Base-by-base conservation (phyloP, 495 filamentous ascomycete genomes). In the Aspergillus affinis region DNA sequence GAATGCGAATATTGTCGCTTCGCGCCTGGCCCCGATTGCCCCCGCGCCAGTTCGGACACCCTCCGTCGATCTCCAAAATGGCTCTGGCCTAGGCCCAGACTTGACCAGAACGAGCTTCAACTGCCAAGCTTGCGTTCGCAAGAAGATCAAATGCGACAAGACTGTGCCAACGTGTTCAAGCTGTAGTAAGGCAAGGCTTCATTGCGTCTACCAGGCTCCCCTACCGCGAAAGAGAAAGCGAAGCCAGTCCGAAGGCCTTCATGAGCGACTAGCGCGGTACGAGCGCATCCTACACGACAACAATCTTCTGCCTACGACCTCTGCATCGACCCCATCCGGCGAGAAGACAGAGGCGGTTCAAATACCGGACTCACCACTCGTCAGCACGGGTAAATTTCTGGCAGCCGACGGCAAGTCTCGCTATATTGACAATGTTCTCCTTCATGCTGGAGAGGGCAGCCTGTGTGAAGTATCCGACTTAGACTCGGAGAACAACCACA, bases 81-180 rank as follows among this genome's bases (percentile, higher is more conserved):
- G n/a, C n/a, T n/a, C n/a, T 17, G 46, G 41, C 18, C 18, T n/a
- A 51, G 29, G 29, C 7, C 23, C 18, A 45, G 49, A 50, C 12
- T 48, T 44, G 15, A 21, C 47, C 21, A 30, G 0, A 32, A 62
- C 48, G 59, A 26, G 48, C 21, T 63, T 46, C 58, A 55, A 30
- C n/a, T 72, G 76, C 51, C 72, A 69, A 61, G 71, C 73, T 8
- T 81, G 78, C 63, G 73, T 75, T n/a, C 68, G 71, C 41, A 69
- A 71, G 20, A 81, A 81, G 55, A 68, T 81, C 32, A 78, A 79
- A 61, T 81, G 78, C 60, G 76, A 81, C 48, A 75, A 77, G 59
- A 51, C 52, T 55, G 67, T 68, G 12, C 77, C 78, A 4, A 54
- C 72, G 6, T 81, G 78, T 59, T 69, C 70, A 13, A 69, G 74